Evolutionary conservation across 2,329 filamentous ascomycete species (phyloP).

Genomic region (Lizonia empirigonia): DNA sequence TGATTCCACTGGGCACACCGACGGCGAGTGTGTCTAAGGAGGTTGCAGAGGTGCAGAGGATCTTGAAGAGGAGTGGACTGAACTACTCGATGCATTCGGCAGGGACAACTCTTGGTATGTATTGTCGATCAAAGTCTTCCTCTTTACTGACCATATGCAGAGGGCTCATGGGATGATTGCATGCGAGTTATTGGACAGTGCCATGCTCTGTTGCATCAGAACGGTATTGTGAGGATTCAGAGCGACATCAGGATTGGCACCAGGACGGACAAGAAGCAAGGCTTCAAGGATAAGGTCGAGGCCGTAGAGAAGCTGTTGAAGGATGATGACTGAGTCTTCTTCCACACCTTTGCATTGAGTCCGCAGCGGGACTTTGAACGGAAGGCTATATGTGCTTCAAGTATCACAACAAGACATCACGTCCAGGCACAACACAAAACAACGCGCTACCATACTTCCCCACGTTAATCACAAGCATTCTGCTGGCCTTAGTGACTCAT

Average conservation of each 20-base stretch:
- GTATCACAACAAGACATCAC: slow-evolving; percentile 17
- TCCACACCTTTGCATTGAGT: neutral
- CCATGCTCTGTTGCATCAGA: slow-evolving; percentile 47
- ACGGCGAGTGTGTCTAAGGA: slow-evolving; percentile 63
- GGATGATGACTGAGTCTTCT: slow-evolving; percentile 22
- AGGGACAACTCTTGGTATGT: slow-evolving; percentile 79
- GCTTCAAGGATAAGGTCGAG: slow-evolving; percentile 77
- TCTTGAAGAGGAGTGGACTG: slow-evolving; percentile 80
- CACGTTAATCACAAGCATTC: slow-evolving; percentile 21
- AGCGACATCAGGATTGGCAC: slow-evolving; percentile 86
- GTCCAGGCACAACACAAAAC: slow-evolving; percentile 13
- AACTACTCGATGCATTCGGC: slow-evolving; percentile 91
- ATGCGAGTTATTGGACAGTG: slow-evolving; percentile 61
- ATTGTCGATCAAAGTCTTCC: neutral
- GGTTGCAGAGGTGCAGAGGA: slow-evolving; percentile 84
- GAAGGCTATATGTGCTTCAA: slow-evolving; percentile 12
- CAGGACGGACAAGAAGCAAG: slow-evolving; percentile 84
- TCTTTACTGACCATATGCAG: slow-evolving; percentile 53
- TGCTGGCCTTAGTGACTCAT: slow-evolving; percentile 23
- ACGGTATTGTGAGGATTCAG: slow-evolving; percentile 69
- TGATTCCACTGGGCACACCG: slow-evolving; percentile 74
- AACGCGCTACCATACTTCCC: slow-evolving; percentile 19
- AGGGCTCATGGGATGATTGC: slow-evolving; percentile 89
- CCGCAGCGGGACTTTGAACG: neutral
- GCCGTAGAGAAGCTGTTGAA: slow-evolving; percentile 61